These are phyloP conservation scores for Helichrysum umbraculigerum DNA, from an alignment of 129 eudicot genomes.

Conservation along the genomic window DNA sequence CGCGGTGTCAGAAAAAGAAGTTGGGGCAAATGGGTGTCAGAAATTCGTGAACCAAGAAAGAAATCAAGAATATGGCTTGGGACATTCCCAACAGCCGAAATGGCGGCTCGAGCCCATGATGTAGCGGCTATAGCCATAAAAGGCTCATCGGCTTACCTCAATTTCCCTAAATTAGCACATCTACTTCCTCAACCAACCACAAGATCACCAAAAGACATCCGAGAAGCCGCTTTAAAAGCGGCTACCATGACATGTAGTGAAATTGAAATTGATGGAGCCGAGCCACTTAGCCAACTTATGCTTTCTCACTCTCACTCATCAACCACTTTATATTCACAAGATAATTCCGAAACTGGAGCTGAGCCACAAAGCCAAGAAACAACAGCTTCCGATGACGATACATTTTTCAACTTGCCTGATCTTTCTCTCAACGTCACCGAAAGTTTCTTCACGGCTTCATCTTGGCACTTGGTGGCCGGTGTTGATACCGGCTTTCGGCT, in stretches of 20 bases:
- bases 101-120: slow-evolving; percentile 89
- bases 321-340: neutral
- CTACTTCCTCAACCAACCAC: slow-evolving; percentile 60
- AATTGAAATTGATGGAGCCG: slow-evolving; percentile 8
- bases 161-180: slow-evolving; percentile 59
- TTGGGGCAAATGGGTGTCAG: slow-evolving; percentile 88
- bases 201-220: slow-evolving; percentile 65
- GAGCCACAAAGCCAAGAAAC: slow-evolving; percentile 32
- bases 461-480: slow-evolving; percentile 55
- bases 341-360: slow-evolving; percentile 23
- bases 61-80: slow-evolving; percentile 89
- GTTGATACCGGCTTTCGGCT: slow-evolving; percentile 46
- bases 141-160: slow-evolving; percentile 64
- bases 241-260: slow-evolving; percentile 41
- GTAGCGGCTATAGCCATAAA: slow-evolving; percentile 78
- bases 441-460: slow-evolving; percentile 29
- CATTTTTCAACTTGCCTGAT: slow-evolving; percentile 58
- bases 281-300: slow-evolving; percentile 25
- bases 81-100: slow-evolving; percentile 65
- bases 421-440: slow-evolving; percentile 34
- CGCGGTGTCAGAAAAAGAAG: slow-evolving; percentile 63
- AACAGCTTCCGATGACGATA: slow-evolving; percentile 37
- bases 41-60: slow-evolving; percentile 73
- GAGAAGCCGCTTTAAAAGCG: slow-evolving; percentile 64
- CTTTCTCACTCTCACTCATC: slow-evolving; percentile 31